These are phyloP conservation scores for Cajanus cajan DNA, from an alignment of 306 rosid genomes.

Conservation along the genomic window DNA sequence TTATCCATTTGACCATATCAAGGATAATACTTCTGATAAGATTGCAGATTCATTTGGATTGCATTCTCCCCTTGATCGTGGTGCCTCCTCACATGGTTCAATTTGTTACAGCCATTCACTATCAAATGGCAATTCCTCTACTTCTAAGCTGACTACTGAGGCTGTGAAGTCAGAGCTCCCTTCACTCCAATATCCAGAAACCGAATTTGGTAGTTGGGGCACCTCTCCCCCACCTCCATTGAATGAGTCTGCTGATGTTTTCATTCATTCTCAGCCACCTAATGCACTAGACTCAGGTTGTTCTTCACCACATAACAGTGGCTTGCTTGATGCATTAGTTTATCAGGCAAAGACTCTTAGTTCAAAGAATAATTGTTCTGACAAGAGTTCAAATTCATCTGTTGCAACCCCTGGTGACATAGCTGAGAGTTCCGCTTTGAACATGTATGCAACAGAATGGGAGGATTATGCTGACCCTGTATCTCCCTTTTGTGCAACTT, in stretches of 20 bases:
- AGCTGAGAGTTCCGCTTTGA: constrained; percentile 54
- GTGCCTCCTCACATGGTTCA: constrained; percentile 47
- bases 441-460: constrained; percentile 62
- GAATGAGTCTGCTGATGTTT: constrained; percentile 65
- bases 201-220: constrained; percentile 75
- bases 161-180: constrained; percentile 98
- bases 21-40: constrained; percentile 47
- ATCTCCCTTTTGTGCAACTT: constrained; percentile 67
- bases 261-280: constrained; percentile 52
- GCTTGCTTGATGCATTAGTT: constrained; percentile 74
- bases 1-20: constrained; percentile 48
- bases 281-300: constrained; percentile 53
- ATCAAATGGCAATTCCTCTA: constrained; percentile 85
- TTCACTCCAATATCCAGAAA: constrained; percentile 97
- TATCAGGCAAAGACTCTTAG: constrained; percentile 52
- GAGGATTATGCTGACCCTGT: constrained; percentile 58
- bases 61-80: constrained; percentile 53
- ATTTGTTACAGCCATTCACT: constrained; percentile 66
- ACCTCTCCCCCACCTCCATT: constrained; percentile 56
- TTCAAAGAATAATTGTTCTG: constrained; percentile 53
- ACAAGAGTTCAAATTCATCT: constrained; percentile 74
- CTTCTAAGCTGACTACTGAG: constrained; percentile 73
- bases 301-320: constrained; percentile 63
- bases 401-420: constrained; percentile 59
- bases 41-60: constrained; percentile 47